phyloP scores from a whole-genome alignment of 768 basidiomycete species.

The Phylloporus sp. region DNA sequence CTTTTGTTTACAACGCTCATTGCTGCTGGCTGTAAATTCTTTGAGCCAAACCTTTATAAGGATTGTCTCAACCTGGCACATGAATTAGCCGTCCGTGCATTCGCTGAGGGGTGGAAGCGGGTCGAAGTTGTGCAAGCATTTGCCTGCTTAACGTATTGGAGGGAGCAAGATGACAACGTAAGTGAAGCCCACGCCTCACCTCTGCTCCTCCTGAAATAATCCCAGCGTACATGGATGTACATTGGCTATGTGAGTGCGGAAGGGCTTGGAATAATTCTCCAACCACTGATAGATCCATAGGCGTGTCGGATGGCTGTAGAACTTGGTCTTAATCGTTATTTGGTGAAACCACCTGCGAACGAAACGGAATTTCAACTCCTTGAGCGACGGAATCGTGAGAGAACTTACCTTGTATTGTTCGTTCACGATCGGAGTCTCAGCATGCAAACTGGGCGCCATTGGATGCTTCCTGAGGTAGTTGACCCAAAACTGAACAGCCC shows the following conservation, averaged over 20 bases:
- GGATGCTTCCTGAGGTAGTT: slow-evolving; percentile 78
- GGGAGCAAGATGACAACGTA: slow-evolving; percentile 80
- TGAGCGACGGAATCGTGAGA: slow-evolving; percentile 80
- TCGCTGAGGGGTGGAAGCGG: slow-evolving; percentile 72
- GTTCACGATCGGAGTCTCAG: slow-evolving; percentile 83
- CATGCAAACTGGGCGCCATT: slow-evolving; percentile 80
- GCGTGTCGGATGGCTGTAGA: slow-evolving; percentile 89
- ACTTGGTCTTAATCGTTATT: slow-evolving; percentile 71
- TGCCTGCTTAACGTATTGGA: slow-evolving; percentile 87
- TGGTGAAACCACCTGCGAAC: slow-evolving; percentile 47
- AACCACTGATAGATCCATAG: slow-evolving; percentile 32
- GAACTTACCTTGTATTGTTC: slow-evolving; percentile 82
- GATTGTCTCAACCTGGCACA: slow-evolving; percentile 69
- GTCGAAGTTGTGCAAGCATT: slow-evolving; percentile 89
- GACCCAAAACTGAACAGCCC: neutral
- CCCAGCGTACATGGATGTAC: slow-evolving; percentile 79
- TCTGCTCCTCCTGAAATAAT: slow-evolving; percentile 12
- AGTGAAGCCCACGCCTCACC: slow-evolving; percentile 18
- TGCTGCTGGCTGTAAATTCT: slow-evolving; percentile 84
- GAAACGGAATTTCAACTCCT: slow-evolving; percentile 65
- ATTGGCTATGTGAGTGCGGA: slow-evolving; percentile 69
- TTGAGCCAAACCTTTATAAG: slow-evolving; percentile 63
- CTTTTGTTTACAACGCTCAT: slow-evolving; percentile 83
- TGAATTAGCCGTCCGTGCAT: slow-evolving; percentile 72
- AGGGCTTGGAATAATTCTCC: neutral